Evolutionary conservation across 1,284 basidiomycete genomes (phyloP), one percentile per base, ranked within the genome.

Genomic region (Trichosporon coremiiforme): DNA sequence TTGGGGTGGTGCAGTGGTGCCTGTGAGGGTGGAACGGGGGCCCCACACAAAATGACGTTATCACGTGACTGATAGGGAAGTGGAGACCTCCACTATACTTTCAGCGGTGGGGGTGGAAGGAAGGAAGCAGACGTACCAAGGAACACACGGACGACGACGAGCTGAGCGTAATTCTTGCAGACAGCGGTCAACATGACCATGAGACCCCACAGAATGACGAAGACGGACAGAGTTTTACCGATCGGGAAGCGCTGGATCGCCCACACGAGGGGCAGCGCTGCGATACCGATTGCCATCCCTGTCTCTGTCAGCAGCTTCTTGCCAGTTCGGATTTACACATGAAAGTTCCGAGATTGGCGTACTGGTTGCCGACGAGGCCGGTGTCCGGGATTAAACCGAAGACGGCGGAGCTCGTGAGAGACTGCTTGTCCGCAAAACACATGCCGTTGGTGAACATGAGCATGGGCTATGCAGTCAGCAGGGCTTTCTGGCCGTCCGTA

Each of bases 231-330:
- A 20, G 71, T 70, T 41, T 68, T 66, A 20, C 76, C 77, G 68
- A 78, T 71, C 4, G 75, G 76, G 66, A 77, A 68, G 2, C 72
- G 70, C 69, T 78, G 77, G 25, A 78, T 67, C 15, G 73, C n/a
- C 50, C 55, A 75, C 1, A 45, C 38, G 67, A 78, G 73, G 4
- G 77, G 77, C n/a, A 77, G 57, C 31, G 72, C 69, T 13, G 70
- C 68, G 17, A 68, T 65, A 35, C 70, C 69, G 41, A 74, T 74
- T 15, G 75, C 70, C 38, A 72, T 41, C 64, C 74, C 60, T 67
- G 31, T 9, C 20, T n/a, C n/a, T 17, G 33, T 20, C n/a, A 45
- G 55, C n/a, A n/a, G n/a, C n/a, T n/a, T n/a, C n/a, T n/a, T n/a
- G n/a, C n/a, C n/a, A n/a, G n/a, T n/a, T n/a, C n/a, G n/a, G n/a